Evolutionary conservation across 2,329 filamentous ascomycete species (phyloP), one percentile per base, ranked within the genome.

Genomic region (Elsinoe arachidis): DNA sequence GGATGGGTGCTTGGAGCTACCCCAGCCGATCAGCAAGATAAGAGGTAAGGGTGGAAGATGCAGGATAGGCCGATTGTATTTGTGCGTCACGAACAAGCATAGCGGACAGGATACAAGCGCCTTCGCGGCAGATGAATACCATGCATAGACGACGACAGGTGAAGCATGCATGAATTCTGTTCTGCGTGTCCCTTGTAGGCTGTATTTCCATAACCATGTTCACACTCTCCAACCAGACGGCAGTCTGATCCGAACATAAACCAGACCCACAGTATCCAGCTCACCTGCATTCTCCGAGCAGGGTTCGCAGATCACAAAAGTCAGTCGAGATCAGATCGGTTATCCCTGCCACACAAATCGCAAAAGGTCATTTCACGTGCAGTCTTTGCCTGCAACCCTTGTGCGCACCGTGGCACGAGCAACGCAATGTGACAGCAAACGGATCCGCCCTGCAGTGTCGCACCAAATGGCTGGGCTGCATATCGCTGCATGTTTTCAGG

Each of bases 1-100:
- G 83, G 83, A 7, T 86, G 83, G 83, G 79, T 85, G 58, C 67
- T 86, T 56, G 83, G 83, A 67, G 69, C 68, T n/a, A 68, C 67
- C 52, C 68, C 68, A 14, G 67, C 61, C 33, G 60, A 65, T 35
- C 56, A 30, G 11, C 19, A 43, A n/a, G 39, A 55, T 12, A 34
- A 55, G 37, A 37, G 23, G 34, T 37, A 33, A 17, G 35, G 39
- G 55, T 10, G 39, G 55, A 14, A 33, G 23, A 38, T 30, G 39
- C 30, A 35, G 23, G 39, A 30, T 23, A 37, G 49, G 14, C 15
- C 38, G 4, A 41, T 11, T 37, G 26, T 51, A 35, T 23, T 14
- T 11, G 2, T 15, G 26, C 33, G 14, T 12, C 9, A 37, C n/a
- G 23, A 51, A n/a, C 23, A 35, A 15, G 46, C 33, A 17, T 12